These are phyloP conservation scores for Besnoitia besnoiti DNA, from an alignment of 169 alveolate species.

Conservation along the genomic window DNA sequence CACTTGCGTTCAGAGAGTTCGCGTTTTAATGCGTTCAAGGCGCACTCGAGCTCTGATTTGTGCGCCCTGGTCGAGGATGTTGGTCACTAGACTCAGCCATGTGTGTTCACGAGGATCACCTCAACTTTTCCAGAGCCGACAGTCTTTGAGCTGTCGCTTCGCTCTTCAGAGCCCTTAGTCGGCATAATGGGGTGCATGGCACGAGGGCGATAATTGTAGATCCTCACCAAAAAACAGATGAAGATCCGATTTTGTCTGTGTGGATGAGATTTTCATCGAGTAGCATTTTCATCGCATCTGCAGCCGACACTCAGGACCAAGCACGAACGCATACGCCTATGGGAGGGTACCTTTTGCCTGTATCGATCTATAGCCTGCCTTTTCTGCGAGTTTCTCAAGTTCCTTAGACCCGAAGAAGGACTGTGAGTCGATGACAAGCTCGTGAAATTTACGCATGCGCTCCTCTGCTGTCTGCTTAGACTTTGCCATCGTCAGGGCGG, in stretches of 20 bases:
- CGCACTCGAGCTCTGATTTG: constrained; percentile 33
- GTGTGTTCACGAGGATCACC: neutral
- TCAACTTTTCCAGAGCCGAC: constrained; percentile 17
- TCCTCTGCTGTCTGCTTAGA: constrained; percentile 57
- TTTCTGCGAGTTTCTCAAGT: constrained; percentile 59
- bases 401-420: constrained; percentile 64
- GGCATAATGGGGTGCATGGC: neutral
- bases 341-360: constrained; percentile 52
- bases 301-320: neutral
- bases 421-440: constrained; percentile 45
- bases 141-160: constrained; percentile 40
- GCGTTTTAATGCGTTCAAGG: neutral
- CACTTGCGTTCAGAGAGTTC: neutral
- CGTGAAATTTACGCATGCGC: constrained; percentile 34
- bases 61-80: constrained; percentile 17
- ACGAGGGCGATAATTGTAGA: neutral
- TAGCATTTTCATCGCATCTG: constrained; percentile 63
- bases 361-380: constrained; percentile 61
- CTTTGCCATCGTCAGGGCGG: neutral
- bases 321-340: no score
- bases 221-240: constrained; percentile 58
- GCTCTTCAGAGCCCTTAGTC: constrained; percentile 55
- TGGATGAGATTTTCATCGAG: constrained; percentile 56
- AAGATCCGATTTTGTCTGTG: constrained; percentile 52
- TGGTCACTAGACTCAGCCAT: neutral